Base-by-base conservation (phyloP, 139 green algal species). In the Micromonas commoda region DNA sequence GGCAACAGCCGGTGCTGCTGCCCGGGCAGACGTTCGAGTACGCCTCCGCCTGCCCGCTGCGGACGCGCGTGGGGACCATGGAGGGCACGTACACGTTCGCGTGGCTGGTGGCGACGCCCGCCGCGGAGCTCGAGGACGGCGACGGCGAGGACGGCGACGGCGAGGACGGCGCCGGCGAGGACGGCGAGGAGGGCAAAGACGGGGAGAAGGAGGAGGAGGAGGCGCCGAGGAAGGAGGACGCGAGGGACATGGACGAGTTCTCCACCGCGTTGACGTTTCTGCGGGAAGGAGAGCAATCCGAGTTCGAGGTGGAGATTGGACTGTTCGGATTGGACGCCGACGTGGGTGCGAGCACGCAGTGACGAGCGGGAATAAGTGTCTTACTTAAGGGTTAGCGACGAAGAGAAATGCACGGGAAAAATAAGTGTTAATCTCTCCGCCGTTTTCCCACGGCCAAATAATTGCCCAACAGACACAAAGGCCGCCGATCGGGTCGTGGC, bases 1-100 rank as follows among this genome's bases (percentile, higher is more conserved):
- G 91, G 0, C 77, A 92, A 82, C 89, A 94, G 80, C 91, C 91
- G 24, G 80, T 92, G 39, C 73, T 96, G 52, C 63, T 80, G 26
- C 87, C 89, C 6, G 45, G 45, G 9, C 75, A 87, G 45, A 78
- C 63, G 4, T 93, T 93, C 78, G 77, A 87, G 38, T 96, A 94
- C 80, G 83, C 86, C 2, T 87, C 74, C 20, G 82, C 82, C 3
- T 93, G 87, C 76, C 85, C 86, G 38, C 82, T 94, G 68, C 69
- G 76, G 52, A 94, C 91, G 0, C 73, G 73, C 0, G 39, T 72
- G 2, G 91, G 91, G 45, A 83, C 79, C 5, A 96, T 96, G 91
- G 64, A 71, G 28, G 64, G 64, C 23, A 51, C 33, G 26, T 71
- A 71, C 33, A 32, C 26, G 21, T 71, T 71, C 64, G 64, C 16